Evolutionary conservation across 2,329 filamentous ascomycete genomes (phyloP), one percentile per base, ranked within the genome.

Genomic region (Teratosphaeria pseudoeucalypti): DNA sequence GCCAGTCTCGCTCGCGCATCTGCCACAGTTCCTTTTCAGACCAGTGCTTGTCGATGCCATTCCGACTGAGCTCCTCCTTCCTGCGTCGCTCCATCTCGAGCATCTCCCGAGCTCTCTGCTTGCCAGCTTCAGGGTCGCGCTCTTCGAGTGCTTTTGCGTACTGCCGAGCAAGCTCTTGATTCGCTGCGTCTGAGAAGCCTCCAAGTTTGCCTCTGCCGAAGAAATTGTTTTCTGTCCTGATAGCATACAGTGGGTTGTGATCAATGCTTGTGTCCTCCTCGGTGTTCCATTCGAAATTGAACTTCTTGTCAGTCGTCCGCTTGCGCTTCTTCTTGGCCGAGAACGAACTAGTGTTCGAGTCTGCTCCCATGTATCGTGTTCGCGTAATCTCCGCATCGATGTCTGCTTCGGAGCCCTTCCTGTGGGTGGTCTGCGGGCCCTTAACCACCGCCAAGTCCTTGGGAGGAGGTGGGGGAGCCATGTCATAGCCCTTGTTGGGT

Each of bases 1-100:
- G 89, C 94, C 94, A 99, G 75, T 99, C 94, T 72, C 94, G 83
- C 76, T 97, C 92, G 63, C 90, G 89, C 94, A 99, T 99, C 68
- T 96, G 89, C 14, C 89, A 85, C 63, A 97, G 78, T 63, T 82
- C 83, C 84, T 99, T 99, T 72, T 96, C 90, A 58, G 89, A 91
- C 94, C 94, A 99, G 75, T 96, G 91, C 74, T 92, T 92, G 67
- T 95, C 92, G 59, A 95, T 80, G 37, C 86, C 87, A 64, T 87
- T 90, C 63, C 88, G 83, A 1, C 79, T 77, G 11, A 85, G 85
- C 63, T 88, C 84, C 69, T 95, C 87, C 68, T 85, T 87, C 34
- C 87, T 85, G 64, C 86, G 83, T 61, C 87, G 79, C 75, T 95
- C 91, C 82, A 92, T 91, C 65, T 96, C 90, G 70, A 96, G 77